These are phyloP conservation scores for Talaromyces amestolkiae DNA, from an alignment of 2,329 filamentous ascomycete species.

Conservation along the genomic window DNA sequence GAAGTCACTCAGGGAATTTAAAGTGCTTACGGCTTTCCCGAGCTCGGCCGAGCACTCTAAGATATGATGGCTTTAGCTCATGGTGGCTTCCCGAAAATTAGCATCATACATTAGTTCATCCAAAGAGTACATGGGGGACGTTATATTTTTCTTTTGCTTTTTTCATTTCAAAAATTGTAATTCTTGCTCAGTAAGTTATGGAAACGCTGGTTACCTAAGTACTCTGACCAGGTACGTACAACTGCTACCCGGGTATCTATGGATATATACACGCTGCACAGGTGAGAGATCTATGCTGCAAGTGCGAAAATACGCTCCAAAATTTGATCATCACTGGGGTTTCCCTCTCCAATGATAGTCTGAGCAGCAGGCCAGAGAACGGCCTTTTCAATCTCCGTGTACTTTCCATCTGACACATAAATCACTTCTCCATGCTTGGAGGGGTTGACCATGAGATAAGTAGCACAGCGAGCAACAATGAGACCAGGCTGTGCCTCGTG, in stretches of 20 bases:
- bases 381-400: constrained; percentile 55
- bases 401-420: constrained; percentile 51
- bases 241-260: neutral
- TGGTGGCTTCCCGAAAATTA: no score
- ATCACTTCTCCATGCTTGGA: constrained; percentile 53
- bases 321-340: constrained; percentile 11
- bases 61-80: no score
- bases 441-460: constrained; percentile 51
- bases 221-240: neutral
- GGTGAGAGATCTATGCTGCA: neutral
- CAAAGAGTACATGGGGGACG: no score
- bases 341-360: constrained; percentile 6
- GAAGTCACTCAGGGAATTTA: neutral
- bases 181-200: neutral
- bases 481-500: constrained; percentile 45
- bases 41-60: neutral
- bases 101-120: no score
- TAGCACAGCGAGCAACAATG: constrained; percentile 51
- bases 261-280: no score
- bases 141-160: no score
- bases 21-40: neutral
- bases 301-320: neutral
- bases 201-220: no score
- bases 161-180: neutral
- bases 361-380: constrained; percentile 4